Percentiles rank a stretch among this genome's conserved stretches.
Evolutionary conservation across 345 rosid species (phyloP).

Genomic region (Murraya koenigii): DNA sequence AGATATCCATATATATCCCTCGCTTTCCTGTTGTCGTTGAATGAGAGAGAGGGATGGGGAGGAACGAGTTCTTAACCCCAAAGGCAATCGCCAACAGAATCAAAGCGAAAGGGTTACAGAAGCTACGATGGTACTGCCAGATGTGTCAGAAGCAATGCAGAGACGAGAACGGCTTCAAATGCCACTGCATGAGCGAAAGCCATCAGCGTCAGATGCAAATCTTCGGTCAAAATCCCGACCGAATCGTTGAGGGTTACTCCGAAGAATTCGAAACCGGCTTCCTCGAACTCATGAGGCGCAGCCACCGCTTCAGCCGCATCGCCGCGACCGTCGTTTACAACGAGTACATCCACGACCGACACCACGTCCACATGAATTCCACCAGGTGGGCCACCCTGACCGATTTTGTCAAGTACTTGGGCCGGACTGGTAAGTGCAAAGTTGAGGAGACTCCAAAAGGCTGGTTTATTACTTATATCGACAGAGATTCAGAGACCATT

Average conservation of each 20-base stretch:
- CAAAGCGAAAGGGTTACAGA: slow-evolving; percentile 91
- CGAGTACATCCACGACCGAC: slow-evolving; percentile 84
- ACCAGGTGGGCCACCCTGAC: slow-evolving; percentile 91
- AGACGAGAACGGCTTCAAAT: slow-evolving; percentile 97
- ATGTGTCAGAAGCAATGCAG: slow-evolving; percentile 99
- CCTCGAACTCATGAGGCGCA: slow-evolving; percentile 74
- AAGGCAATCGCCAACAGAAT: slow-evolving; percentile 89
- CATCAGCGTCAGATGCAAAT: slow-evolving; percentile 97
- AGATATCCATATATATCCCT: no score
- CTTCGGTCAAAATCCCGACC: slow-evolving; percentile 75
- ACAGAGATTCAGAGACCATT: slow-evolving; percentile 77
- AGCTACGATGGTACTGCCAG: slow-evolving; percentile 98
- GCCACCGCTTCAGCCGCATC: slow-evolving; percentile 87
- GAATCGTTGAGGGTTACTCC: slow-evolving; percentile 81
- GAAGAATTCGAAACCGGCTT: slow-evolving; percentile 77
- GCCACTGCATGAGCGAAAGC: slow-evolving; percentile 96
- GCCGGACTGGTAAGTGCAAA: slow-evolving; percentile 82
- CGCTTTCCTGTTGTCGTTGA: no score
- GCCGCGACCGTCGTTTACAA: slow-evolving; percentile 97
- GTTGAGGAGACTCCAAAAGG: slow-evolving; percentile 97
- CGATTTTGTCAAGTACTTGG: slow-evolving; percentile 80
- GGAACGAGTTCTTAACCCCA: slow-evolving; percentile 89
- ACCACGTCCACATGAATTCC: slow-evolving; percentile 92
- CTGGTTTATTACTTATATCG: slow-evolving; percentile 92
- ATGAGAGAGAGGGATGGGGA: slow-evolving; percentile 51